Conservation (phyloP, 1,284 basidiomycete genomes). For the Fereydounia khargensis region DNA sequence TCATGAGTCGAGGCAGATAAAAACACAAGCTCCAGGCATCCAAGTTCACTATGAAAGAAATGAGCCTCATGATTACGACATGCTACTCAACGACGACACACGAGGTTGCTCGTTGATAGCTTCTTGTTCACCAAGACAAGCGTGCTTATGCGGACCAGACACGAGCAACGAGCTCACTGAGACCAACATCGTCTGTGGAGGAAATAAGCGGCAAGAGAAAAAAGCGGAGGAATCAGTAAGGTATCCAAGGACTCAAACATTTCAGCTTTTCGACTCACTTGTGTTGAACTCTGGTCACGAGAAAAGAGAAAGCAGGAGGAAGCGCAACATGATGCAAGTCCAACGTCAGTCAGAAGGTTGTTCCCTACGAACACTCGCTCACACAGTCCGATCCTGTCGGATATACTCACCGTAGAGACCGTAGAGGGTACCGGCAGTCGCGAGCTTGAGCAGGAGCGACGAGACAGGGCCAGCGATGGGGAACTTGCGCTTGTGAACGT, state of each 20-base stretch:
- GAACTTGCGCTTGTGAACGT: conserved; percentile 91
- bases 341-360: neutral
- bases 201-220: neutral
- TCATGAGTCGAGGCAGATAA: too few relatives aligned
- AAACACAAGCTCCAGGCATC: too few relatives aligned
- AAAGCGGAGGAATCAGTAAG: neutral
- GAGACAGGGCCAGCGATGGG: conserved; percentile 68
- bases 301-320: neutral
- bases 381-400: neutral
- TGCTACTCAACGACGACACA: too few relatives aligned
- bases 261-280: conserved; percentile 26
- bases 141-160: conserved; percentile 67
- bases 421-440: conserved; percentile 79
- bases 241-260: neutral
- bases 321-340: neutral
- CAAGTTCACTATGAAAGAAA: too few relatives aligned
- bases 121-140: too few relatives aligned
- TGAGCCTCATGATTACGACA: too few relatives aligned
- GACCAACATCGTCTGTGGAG: conserved; percentile 72
- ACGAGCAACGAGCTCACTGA: conserved; percentile 70
- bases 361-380: neutral
- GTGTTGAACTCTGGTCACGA: conserved; percentile 56
- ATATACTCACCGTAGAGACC: conserved; percentile 69
- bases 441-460: conserved; percentile 73
- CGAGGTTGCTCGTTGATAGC: too few relatives aligned